These are phyloP conservation scores for Fusarium temperatum DNA, from an alignment of 2,329 filamentous ascomycete species.

Conservation along the genomic window DNA sequence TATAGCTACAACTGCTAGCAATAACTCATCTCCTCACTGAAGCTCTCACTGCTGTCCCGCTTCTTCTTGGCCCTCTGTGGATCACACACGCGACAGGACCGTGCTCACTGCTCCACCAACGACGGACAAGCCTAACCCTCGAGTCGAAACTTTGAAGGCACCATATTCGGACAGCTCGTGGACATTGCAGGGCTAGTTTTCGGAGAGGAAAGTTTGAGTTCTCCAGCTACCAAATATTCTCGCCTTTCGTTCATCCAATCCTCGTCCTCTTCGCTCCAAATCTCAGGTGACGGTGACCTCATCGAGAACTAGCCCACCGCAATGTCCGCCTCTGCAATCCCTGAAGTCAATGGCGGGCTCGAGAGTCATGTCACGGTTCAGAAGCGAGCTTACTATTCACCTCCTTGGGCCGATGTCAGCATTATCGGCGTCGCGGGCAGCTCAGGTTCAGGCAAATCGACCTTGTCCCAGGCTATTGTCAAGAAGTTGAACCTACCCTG, in stretches of 20 bases:
- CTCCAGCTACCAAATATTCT: neutral
- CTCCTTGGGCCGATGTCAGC: conserved; percentile 94
- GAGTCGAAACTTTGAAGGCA: conserved; percentile 27
- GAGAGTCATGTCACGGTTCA: conserved; percentile 60
- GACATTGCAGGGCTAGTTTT: conserved; percentile 38
- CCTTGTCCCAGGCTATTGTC: conserved; percentile 90
- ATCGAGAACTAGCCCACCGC: conserved; percentile 34
- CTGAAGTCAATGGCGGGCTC: conserved; percentile 32
- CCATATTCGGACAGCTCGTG: conserved; percentile 22
- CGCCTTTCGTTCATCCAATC: neutral
- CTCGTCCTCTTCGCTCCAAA: neutral
- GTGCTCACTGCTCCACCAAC: conserved; percentile 39
- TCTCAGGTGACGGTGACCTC: conserved; percentile 15
- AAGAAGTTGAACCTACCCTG: conserved; percentile 90
- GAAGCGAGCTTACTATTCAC: conserved; percentile 80
- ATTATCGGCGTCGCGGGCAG: conserved; percentile 97
- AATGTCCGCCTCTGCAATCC: conserved; percentile 33
- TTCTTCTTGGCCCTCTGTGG: conserved; percentile 33
- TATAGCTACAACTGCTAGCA: neutral
- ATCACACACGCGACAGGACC: conserved; percentile 36
- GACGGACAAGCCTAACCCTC: conserved; percentile 32
- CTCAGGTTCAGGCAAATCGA: conserved; percentile 95
- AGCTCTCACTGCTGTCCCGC: conserved; percentile 22
- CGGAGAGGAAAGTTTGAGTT: conserved; percentile 4
- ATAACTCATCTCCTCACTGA: conserved; percentile 10